Evolutionary conservation across 2,329 filamentous ascomycete genomes (phyloP).

Genomic region (Bipolaris zeicola): DNA sequence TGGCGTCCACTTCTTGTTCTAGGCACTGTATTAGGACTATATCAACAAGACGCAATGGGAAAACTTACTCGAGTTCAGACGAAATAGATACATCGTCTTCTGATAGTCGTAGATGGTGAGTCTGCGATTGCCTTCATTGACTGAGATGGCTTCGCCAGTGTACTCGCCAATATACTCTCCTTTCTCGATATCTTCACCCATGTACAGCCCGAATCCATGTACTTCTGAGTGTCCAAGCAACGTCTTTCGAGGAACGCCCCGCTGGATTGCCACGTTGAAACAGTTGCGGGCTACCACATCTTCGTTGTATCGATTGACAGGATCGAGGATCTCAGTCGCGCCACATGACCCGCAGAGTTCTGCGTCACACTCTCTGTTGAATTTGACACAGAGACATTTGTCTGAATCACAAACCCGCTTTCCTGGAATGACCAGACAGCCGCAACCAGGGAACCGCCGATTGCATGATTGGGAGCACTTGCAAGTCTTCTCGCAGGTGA

Average conservation of each 20-base stretch:
- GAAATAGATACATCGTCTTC: constrained; percentile 67
- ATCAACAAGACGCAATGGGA: too few relatives aligned
- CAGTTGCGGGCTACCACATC: constrained; percentile 65
- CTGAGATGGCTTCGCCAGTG: constrained; percentile 75
- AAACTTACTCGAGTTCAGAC: constrained; percentile 54
- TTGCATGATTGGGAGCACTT: constrained; percentile 67
- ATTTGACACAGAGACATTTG: constrained; percentile 70
- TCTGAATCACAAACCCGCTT: constrained; percentile 51
- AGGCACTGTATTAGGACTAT: constrained; percentile 10
- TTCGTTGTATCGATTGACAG: constrained; percentile 66
- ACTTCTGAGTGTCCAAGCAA: constrained; percentile 73
- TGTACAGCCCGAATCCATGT: constrained; percentile 77
- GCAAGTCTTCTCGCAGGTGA: constrained; percentile 77
- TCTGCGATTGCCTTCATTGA: constrained; percentile 71
- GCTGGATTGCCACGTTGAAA: constrained; percentile 74
- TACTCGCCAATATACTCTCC: constrained; percentile 83
- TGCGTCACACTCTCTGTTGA: constrained; percentile 81
- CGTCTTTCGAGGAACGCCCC: constrained; percentile 67
- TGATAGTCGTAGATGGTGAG: constrained; percentile 68
- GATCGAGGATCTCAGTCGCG: constrained; percentile 70
- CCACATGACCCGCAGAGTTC: constrained; percentile 75
- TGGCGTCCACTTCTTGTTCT: constrained; percentile 68
- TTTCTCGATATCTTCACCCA: constrained; percentile 68
- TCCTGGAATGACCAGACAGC: constrained; percentile 33
- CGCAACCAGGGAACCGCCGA: constrained; percentile 53